Evolutionary conservation across 768 basidiomycete species (phyloP), one percentile per base, ranked within the genome.

Genomic region (Mycena alexandri): DNA sequence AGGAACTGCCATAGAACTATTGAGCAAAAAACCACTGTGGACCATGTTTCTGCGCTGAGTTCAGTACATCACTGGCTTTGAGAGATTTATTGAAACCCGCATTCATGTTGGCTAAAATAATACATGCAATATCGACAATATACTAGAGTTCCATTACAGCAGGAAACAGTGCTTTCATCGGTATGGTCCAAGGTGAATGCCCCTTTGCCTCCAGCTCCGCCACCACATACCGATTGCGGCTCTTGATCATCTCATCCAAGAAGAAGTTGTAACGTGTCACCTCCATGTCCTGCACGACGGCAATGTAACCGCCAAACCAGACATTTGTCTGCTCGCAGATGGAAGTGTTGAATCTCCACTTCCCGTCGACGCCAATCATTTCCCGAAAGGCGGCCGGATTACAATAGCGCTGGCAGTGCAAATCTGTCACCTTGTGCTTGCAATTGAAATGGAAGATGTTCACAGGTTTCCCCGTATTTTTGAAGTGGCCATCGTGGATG

Each of bases 391-490:
- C 38, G 3, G 41, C 55, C 1, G 72, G 72, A 38, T 71, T 71
- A 36, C 72, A 73, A 21, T 69, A 47, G 14, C 13, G 47, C 38
- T 61, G 60, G 51, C 72, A 73, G 46, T 50, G 42, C 5, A 17
- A 43, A 50, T 73, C 72, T 0, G 63, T 66, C 16, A 50, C 41
- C n/a, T 65, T 68, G 46, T 73, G 72, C 44, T 73, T 71, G 34
- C 47, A 62, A 8, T 46, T 65, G 56, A 63, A 29, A 29, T 29
- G 29, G 29, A 29, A 29, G 29, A 29, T 6, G 29, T 72, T 65
- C 6, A 72, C 70, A 5, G 69, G 61, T 29, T 42, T 41, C 10
- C 63, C 68, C n/a, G 60, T 65, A 24, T 69, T 38, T 6, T 50
- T 19, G 34, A 69, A 71, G 29, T 56, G 60, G 25, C 50, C 17